Base-by-base conservation (phyloP, 176 grass and related monocot species). In the Oryza longistaminata region DNA sequence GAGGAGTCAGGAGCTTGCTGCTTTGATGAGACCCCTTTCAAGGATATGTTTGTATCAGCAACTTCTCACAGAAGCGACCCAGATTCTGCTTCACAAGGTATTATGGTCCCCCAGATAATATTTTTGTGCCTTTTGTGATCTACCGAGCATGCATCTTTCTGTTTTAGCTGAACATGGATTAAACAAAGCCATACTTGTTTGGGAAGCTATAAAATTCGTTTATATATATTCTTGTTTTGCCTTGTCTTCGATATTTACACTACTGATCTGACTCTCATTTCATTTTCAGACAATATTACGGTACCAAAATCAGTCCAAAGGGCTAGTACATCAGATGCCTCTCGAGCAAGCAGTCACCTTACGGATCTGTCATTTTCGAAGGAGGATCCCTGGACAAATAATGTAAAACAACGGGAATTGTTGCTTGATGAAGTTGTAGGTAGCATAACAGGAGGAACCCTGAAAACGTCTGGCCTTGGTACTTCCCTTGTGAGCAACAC, bases 311-410 rank as follows among this genome's bases (percentile, higher is more conserved):
- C 60, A 24, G 50, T 74, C 40, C 87, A 83, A 75, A 84, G 58
- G 66, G 68, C 66, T 37, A 84, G 67, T 81, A 65, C 53, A 53
- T 84, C 83, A 44, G 89, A 94, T 82, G 61, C 76, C 87, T 84
- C 68, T 6, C 80, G 70, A 37, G 77, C 61, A 35, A 83, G 77
- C 85, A 90, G 82, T 75, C 88, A 93, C 65, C 42, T 87, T 66
- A 55, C 78, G 5, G 92, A 94, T 31, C 64, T 87, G 70, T 71
- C 90, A 82, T 81, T 90, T 81, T 70, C 64, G 14, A 94, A 90
- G 87, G 95, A 97, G 66, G 92, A 97, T 61, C 88, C 88, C 34
- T 92, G 95, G 95, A 91, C 95, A 71, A 91, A 92, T 87, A 94
- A 90, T 67, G 86, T 94, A n/a, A 97, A 94, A 83, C 91, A 91